Percentiles rank a stretch among this genome's conserved stretches.
Conservation (phyloP, 2,329 filamentous ascomycete species). For the Alternaria viburni region DNA sequence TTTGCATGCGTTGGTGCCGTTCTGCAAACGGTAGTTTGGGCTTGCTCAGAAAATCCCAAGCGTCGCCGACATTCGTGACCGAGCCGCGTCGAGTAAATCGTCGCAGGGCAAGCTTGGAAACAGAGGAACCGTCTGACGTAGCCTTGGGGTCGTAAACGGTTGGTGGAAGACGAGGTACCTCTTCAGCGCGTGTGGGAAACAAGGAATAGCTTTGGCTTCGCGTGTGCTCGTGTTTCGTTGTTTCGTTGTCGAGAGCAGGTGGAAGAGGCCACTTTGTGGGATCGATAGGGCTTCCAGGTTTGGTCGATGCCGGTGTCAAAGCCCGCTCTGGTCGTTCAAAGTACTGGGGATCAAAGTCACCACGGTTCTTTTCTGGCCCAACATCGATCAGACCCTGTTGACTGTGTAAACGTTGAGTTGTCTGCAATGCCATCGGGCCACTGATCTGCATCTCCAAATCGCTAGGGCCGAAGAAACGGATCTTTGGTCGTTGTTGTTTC, state of each 20-base stretch:
- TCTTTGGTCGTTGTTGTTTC: slow-evolving; percentile 56
- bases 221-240: slow-evolving; percentile 31
- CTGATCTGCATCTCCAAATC: slow-evolving; percentile 52
- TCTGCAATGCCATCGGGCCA: slow-evolving; percentile 43
- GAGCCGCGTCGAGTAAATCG: slow-evolving; percentile 43
- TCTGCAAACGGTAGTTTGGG: slow-evolving; percentile 49
- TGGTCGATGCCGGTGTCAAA: slow-evolving; percentile 37
- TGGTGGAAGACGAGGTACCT: slow-evolving; percentile 47
- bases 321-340: slow-evolving; percentile 41
- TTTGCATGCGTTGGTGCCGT: slow-evolving; percentile 63
- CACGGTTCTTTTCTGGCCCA: slow-evolving; percentile 46
- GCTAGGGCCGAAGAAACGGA: slow-evolving; percentile 55
- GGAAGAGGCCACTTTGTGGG: slow-evolving; percentile 47
- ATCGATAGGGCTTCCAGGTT: slow-evolving; percentile 37
- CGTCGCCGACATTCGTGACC: slow-evolving; percentile 47
- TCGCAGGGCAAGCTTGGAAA: slow-evolving; percentile 41
- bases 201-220: slow-evolving; percentile 47
- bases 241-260: slow-evolving; percentile 33
- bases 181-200: slow-evolving; percentile 49
- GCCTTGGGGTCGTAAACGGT: slow-evolving; percentile 46
- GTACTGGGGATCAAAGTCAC: slow-evolving; percentile 43
- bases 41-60: slow-evolving; percentile 46
- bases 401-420: slow-evolving; percentile 41
- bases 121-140: slow-evolving; percentile 17
- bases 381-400: slow-evolving; percentile 46